Evolutionary conservation across 1,139 yeast genomes (phyloP).

Genomic region (Yamadazyma dushanensis): DNA sequence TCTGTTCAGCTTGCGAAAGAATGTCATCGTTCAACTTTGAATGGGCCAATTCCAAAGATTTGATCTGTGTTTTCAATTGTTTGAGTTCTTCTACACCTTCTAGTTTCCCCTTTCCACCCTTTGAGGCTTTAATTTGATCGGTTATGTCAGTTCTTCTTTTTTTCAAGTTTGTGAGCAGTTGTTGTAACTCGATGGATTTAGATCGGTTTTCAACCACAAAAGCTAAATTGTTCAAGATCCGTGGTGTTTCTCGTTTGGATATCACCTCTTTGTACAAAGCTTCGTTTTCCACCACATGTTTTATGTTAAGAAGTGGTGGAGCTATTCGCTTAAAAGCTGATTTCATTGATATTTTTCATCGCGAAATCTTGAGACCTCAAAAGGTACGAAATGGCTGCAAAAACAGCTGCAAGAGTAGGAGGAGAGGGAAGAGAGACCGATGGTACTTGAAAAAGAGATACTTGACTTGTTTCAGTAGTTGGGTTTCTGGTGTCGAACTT

Average conservation of each 20-base stretch:
- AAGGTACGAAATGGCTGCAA: no score
- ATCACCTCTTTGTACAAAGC: conserved; percentile 47
- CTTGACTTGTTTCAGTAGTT: no score
- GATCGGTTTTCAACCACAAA: conserved; percentile 28
- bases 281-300: conserved; percentile 40
- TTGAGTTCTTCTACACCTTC: conserved; percentile 30
- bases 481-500: no score
- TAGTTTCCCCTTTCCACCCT: conserved; percentile 17
- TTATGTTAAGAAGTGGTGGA: conserved; percentile 40
- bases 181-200: conserved; percentile 22
- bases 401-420: no score
- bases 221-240: conserved; percentile 30
- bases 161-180: conserved; percentile 27
- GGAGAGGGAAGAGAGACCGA: no score
- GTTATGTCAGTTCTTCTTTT: conserved; percentile 31
- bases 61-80: conserved; percentile 34
- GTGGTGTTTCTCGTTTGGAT: conserved; percentile 39
- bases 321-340: conserved; percentile 9
- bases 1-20: conserved; percentile 42
- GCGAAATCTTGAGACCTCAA: no score
- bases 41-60: conserved; percentile 34
- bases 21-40: conserved; percentile 29
- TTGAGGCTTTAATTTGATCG: conserved; percentile 17
- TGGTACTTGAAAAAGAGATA: no score
- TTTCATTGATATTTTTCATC: background rate